Evolutionary conservation across 345 rosid species (phyloP), one percentile per base, ranked within the genome.

Genomic region (Acer saccharum): DNA sequence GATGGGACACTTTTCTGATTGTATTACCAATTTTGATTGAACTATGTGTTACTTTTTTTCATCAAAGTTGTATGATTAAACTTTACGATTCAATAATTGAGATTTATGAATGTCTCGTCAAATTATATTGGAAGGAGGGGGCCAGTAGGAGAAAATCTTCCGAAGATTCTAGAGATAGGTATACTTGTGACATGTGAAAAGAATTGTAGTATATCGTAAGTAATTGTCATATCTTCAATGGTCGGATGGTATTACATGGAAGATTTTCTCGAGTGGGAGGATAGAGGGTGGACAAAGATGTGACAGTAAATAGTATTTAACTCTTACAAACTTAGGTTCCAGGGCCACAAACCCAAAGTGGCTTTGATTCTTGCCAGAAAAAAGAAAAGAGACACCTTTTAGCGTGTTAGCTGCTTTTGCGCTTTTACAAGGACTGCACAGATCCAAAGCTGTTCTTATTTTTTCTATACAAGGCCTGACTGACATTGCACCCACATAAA

Each of bases 361-460:
- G 70, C 39, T 72, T 72, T 50, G 71, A 25, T 46, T 17, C 74
- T 54, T 21, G 35, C 72, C 78, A 44, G 25, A 29, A 48, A 17
- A 17, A 18, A 18, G 3, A 41, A 69, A 70, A 55, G 79, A 78
- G 71, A 75, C 14, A 46, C 73, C 77, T 83, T 79, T 76, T 72
- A 68, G 72, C 73, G 76, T 67, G 44, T n/a, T 20, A 41, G 67
- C 66, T 48, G 65, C 77, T 76, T 78, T 73, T 77, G 32, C 67
- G 69, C 78, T 73, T 82, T 83, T 55, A 68, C 76, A 71, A 78
- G 75, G 20, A 61, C 23, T 75, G 76, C 73, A 72, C 71, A 73
- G 55, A 77, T 71, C 72, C 62, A 73, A 54, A 68, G 76, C 50
- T 23, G 29, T 25, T 76, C 68, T 46, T 68, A 23, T 39, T 72